Evolutionary conservation across 768 basidiomycete genomes (phyloP).

Genomic region (Lactarius psammicola): DNA sequence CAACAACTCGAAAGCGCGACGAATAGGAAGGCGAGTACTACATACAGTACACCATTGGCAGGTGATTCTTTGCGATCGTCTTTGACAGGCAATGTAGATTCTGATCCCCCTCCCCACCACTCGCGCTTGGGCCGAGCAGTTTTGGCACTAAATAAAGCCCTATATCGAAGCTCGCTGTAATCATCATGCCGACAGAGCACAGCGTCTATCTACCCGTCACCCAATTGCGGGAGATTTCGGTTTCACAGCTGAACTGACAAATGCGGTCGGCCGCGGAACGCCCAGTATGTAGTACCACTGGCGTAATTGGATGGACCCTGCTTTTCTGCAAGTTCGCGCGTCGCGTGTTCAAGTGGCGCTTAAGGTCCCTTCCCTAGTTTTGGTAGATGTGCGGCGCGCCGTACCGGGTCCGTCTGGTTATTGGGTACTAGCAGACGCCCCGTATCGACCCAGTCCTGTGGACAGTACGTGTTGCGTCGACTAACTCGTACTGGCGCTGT

Average conservation of each 20-base stretch:
- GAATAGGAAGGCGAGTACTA: background rate
- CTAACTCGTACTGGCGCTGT: background rate
- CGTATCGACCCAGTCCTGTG: background rate
- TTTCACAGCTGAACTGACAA: background rate
- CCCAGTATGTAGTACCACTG: background rate
- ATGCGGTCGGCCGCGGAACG: background rate
- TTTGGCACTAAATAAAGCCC: background rate
- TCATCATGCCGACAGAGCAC: background rate
- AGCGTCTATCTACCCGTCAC: background rate
- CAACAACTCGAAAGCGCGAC: background rate
- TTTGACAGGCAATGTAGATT: too few species aligned
- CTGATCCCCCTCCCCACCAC: background rate
- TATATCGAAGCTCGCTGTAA: background rate
- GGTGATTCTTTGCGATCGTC: too few species aligned
- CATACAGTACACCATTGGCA: too few species aligned
- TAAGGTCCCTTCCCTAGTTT: background rate
- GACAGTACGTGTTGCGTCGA: background rate
- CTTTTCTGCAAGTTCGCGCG: background rate
- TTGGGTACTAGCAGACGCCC: background rate
- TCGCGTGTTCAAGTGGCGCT: background rate
- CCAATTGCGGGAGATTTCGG: background rate
- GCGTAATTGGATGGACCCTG: slow-evolving; percentile 1
- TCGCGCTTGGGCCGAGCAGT: background rate
- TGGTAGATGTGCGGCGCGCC: background rate
- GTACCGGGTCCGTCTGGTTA: background rate